Conservation (phyloP, 345 rosid genomes). For the Euphorbia tirucalli region DNA sequence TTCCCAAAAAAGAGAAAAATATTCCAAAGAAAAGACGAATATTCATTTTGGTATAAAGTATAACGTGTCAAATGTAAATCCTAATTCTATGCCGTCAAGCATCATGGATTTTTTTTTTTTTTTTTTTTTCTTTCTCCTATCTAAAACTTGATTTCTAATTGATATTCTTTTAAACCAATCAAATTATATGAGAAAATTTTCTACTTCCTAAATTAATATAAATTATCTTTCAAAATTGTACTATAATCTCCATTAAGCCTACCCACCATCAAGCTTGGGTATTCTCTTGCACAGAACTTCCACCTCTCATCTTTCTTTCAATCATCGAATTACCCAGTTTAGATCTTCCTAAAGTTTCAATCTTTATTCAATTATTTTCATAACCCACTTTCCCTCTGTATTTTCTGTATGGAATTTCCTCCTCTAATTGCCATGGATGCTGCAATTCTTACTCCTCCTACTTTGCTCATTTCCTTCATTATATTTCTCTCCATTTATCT, state of each 20-base stretch:
- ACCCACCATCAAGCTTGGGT: not conserved
- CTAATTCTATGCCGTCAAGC: not conserved
- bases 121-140: not conserved
- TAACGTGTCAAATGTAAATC: not conserved
- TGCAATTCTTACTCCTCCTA: conserved; percentile 16
- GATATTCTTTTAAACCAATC: not conserved
- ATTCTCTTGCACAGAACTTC: not conserved
- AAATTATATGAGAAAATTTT: not conserved
- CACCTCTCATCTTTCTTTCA: not conserved
- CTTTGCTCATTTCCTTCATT: conserved; percentile 35
- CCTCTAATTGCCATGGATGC: conserved; percentile 28
- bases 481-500: conserved; percentile 46
- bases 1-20: not conserved
- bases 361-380: no score
- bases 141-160: not conserved
- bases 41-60: not conserved
- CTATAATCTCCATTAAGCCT: no score
- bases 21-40: conserved; percentile 15
- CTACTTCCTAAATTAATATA: not conserved
- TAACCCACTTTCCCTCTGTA: not conserved
- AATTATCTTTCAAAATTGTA: no score
- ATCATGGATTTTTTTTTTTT: no score
- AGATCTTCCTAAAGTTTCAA: not conserved
- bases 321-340: no score
- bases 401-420: not conserved